Evolutionary conservation across 2,329 filamentous ascomycete genomes (phyloP).

Genomic region (Tolypocladium tundrense): DNA sequence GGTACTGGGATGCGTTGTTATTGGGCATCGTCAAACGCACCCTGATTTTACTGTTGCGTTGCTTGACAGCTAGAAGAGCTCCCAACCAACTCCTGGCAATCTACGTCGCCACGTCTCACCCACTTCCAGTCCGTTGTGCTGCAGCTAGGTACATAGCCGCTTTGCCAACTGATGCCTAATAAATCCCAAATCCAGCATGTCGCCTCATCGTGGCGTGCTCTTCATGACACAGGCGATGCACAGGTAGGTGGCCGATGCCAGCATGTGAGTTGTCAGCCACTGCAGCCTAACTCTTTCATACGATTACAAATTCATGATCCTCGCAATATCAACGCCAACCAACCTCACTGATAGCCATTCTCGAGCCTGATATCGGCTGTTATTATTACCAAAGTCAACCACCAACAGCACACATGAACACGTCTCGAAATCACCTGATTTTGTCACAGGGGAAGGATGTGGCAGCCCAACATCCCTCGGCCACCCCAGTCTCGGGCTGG

Average conservation of each 20-base stretch:
- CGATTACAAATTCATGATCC: background rate
- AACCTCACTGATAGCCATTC: background rate
- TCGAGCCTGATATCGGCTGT: background rate
- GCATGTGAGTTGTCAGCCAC: background rate
- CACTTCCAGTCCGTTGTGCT: too few relatives aligned
- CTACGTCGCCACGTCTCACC: too few relatives aligned
- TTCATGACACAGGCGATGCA: background rate
- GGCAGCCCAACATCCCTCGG: constrained; percentile 79
- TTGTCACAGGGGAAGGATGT: constrained; percentile 64
- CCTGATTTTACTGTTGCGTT: background rate
- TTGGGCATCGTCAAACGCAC: background rate
- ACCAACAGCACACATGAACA: background rate
- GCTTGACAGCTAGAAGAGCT: background rate
- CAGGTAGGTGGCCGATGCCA: background rate
- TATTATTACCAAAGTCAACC: background rate
- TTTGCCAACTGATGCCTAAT: background rate
- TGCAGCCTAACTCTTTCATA: background rate
- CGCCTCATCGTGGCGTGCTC: background rate
- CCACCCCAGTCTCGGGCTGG: constrained; percentile 83
- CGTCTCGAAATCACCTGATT: background rate
- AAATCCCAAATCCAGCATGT: background rate
- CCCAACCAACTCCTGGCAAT: background rate
- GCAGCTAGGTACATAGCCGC: too few relatives aligned
- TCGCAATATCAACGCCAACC: background rate
- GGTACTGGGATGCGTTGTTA: background rate